Evolutionary conservation across 208 protist genomes (phyloP), one percentile per base, ranked within the genome.

Genomic region (Leishmania tropica): DNA sequence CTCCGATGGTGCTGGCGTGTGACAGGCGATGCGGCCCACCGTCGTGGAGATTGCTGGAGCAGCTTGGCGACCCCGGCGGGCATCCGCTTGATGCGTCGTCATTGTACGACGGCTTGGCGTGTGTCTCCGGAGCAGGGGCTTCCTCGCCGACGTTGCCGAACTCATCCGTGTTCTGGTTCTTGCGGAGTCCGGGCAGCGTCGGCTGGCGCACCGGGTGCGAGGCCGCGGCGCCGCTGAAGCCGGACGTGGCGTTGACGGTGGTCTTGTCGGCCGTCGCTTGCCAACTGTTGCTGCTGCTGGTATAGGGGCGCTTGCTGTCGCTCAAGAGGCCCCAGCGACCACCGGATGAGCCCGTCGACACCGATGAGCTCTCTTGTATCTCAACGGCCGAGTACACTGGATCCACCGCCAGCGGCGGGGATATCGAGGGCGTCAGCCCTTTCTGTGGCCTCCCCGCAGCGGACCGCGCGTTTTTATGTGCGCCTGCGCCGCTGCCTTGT

Each of bases 331-430:
- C 53, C 19, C 65, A 35, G 70, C 35, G 62, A 17, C 79, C 65
- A 51, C 62, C 70, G 21, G 70, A 51, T 24, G 60, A 64, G 8
- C 7, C 48, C 24, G 48, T 11, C 35, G 51, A 76, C 35, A 15
- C 56, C 35, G 81, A 72, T 40, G 67, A 42, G 54, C 24, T 31
- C 35, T 65, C 42, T 37, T 85, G 54, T 65, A 85, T 78, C 71
- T 80, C 81, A n/a, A 81, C 71, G 0, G 76, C 75, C 24, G 76
- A 78, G 76, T 74, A 81, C 24, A 85, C 76, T 17, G 81, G 79
- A 42, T 47, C 78, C n/a, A 37, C 24, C 56, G 21, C 56, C 48
- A 62, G 24, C 40, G 40, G 8, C 35, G 54, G 35, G 21, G 75
- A 78, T 24, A 15, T 24, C 21, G 56, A 47, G 13, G 75, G 40